Evolutionary conservation across 2,329 filamentous ascomycete genomes (phyloP), one percentile per base, ranked within the genome.

Genomic region (Xylaria sp.): DNA sequence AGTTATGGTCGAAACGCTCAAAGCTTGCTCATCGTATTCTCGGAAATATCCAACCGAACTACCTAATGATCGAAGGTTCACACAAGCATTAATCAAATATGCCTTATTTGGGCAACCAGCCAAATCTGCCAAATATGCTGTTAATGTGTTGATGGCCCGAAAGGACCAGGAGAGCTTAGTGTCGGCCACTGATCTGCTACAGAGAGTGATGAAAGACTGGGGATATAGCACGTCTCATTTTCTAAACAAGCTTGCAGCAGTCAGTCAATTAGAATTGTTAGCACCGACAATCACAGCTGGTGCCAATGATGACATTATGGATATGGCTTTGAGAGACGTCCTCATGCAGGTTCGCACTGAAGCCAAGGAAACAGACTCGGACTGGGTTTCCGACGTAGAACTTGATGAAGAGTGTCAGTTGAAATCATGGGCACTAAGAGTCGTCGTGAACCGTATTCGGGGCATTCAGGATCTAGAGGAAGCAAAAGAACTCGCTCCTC

Each of bases 1-100:
- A 1, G 84, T 86, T 2, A 89, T 92, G n/a, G 92, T 95, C 12
- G 92, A 97, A 71, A 94, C 94, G 1, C 82, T 99, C 61, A 97
- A 96, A 75, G 94, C 96, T 2, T 97, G 95, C 74, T 91, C 94
- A 9, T 92, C 91, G 1, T 99, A 97, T 75, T 92, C 94, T 1
- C 90, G 89, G 72, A 93, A 90, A 70, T 94, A 96, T 69, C 89
- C 94, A 0, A 84, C 88, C 11, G 94, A 98, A 63, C 86, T 99
- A 56, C 91, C 92, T 0, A 86, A 87, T 62, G 91, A 96, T 65
- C 87, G 89, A 59, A 91, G 91, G 68, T 94, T 98, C 70, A 83
- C 88, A 33, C 88, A 95, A 71, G 89, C 92, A 1, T 84, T 99
- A 75, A 87, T 90, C 64, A 89, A 87, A 70, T 98, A 95, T 75